Base-by-base conservation (phyloP, 1,284 basidiomycete genomes). In the Sphagnurus paluster region DNA sequence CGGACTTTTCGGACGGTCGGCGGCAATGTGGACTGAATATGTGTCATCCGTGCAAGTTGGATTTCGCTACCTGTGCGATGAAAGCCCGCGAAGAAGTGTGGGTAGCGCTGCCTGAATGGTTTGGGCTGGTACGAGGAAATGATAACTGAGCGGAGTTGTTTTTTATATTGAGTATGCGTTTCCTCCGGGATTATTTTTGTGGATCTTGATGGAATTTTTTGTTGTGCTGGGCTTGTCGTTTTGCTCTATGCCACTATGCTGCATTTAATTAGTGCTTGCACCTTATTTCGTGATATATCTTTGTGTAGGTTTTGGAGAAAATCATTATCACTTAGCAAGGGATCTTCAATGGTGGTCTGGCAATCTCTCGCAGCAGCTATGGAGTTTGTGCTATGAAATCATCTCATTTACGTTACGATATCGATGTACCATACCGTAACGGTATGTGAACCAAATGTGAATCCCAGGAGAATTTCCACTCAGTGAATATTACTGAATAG, bases 1-100 rank as follows among this genome's bases (percentile, higher is more conserved):
- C 74, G 46, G 85, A 87, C 61, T 86, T 85, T 59, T 78, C 77
- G 35, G 80, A 84, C 60, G 84, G 81, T 7, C 71, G 71, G 50
- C 68, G 67, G 49, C 69, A 72, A 58, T 71, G 79, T 50, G 81
- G 79, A 40, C 58, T 88, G 54, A 72, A 71, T 59, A 75, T 87
- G 48, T 88, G 85, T 56, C 64, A 69, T 32, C 57, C 72, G 25
- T 88, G 85, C 53, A 84, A 82, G 60, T 61, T 63, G 23, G 84
- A 84, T 46, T 83, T 88, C 61, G 66, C 69, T 42, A 67, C 64
- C 13, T 68, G 69, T 6, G 75, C 79, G 2, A 63, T 64, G 45
- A 74, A 68, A 37, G 81, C 82, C 28, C 65, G 85, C 54, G 72
- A 77, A 60, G 77, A 79, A 53, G 78, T 84, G 14, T 88, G 86